Conservation (phyloP, 345 rosid genomes). For the Aquilaria sinensis region DNA sequence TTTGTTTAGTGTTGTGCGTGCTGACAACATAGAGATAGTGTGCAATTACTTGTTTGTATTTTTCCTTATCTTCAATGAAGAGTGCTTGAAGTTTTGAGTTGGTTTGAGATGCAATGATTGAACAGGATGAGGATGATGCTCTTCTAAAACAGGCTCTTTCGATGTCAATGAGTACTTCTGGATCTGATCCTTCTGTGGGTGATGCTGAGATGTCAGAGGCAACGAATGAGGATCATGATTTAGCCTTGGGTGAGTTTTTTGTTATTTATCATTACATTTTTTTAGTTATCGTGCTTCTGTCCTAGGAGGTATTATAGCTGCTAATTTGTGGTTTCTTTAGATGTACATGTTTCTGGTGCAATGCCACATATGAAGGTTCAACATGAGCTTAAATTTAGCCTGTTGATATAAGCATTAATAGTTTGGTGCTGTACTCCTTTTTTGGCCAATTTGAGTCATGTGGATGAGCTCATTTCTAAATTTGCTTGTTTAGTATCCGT, state of each 20-base stretch:
- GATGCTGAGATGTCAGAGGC: slow-evolving; percentile 68
- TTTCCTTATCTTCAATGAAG: neutral
- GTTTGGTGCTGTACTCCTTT: too few relatives aligned
- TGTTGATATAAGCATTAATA: too few relatives aligned
- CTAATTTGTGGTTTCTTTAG: too few relatives aligned
- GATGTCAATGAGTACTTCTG: slow-evolving; percentile 42
- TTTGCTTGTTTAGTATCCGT: too few relatives aligned
- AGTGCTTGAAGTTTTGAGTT: neutral
- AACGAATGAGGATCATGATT: slow-evolving; percentile 48
- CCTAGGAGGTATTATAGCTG: too few relatives aligned
- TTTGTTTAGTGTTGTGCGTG: slow-evolving; percentile 1
- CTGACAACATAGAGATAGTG: neutral
- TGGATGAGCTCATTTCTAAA: too few relatives aligned
- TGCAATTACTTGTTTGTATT: neutral
- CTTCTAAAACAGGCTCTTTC: slow-evolving; percentile 61
- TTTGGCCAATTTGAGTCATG: too few relatives aligned
- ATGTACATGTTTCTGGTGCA: too few relatives aligned
- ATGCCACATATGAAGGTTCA: too few relatives aligned
- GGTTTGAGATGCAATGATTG: slow-evolving; percentile 8
- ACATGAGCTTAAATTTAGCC: too few relatives aligned
- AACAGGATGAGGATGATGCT: slow-evolving; percentile 50
- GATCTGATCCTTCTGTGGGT: slow-evolving; percentile 26
- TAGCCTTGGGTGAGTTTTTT: slow-evolving; percentile 53
- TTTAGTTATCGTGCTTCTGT: too few relatives aligned
- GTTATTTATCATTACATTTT: too few relatives aligned